Base-by-base conservation (phyloP, 1,284 basidiomycete species). In the Pyrrhoderma noxium region DNA sequence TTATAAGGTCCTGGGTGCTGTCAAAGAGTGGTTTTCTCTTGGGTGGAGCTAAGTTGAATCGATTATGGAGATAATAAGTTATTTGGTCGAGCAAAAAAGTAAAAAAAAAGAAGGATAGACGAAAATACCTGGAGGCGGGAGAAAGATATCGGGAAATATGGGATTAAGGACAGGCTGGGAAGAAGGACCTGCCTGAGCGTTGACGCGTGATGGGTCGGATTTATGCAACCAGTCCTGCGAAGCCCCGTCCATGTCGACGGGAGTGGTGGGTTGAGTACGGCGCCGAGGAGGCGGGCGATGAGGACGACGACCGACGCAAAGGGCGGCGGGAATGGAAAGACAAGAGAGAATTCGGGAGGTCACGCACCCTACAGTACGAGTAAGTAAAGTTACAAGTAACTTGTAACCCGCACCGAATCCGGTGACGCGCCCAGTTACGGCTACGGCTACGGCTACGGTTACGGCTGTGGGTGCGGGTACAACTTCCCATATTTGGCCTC, bases 1-100 rank as follows among this genome's bases (percentile, higher is more conserved):
- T 68, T 53, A 89, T 70, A 48, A 89, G 77, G 65, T 89, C 86
- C 58, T 89, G 77, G 2, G 86, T 87, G 67, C 83, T 83, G 41
- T 73, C 65, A 50, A 88, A 73, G 63, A 76, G 71, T 45, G 67
- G 71, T 41, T 46, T 56, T 14, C 74, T 72, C 45, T 65, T 72
- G 25, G 73, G 68, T 49, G 69, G 71, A 18, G 61, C 76, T 80
- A 61, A 48, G 54, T 8, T 23, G 3, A 31, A 36, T 31, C 11
- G 11, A 31, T 5, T 31, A 11, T 16, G 16, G 44, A 22, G 31
- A 44, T 21, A 34, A 27, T 13, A 54, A 53, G 39, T 45, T 60
- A 61, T 45, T 58, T 47, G 49, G 51, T 14, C 18, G 38, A 38
- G 45, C 25, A 53, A 40, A 47, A 22, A 8, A 31, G 43, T 35